A percentile compares a stretch with the other conserved stretches of the same genome.
Evolutionary conservation across 1,284 basidiomycete genomes (phyloP).

Genomic region (Rhodotorula sp.): DNA sequence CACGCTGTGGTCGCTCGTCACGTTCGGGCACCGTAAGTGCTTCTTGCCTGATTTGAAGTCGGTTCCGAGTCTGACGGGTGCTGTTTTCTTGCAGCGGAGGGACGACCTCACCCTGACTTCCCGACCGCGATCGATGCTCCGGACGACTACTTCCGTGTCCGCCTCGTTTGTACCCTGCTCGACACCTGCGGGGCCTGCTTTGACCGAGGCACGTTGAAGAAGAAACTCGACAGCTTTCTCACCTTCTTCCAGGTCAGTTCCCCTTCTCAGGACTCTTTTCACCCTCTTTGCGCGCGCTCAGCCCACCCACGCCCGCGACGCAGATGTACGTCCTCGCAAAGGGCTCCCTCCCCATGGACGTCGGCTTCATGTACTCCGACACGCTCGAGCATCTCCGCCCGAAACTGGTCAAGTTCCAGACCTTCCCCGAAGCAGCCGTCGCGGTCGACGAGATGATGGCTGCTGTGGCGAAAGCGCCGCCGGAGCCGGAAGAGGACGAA

Average conservation of each 20-base stretch:
- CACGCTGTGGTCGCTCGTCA: slow-evolving; percentile 89
- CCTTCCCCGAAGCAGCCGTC: slow-evolving; percentile 75
- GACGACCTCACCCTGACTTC: slow-evolving; percentile 79
- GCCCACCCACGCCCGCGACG: slow-evolving; percentile 22
- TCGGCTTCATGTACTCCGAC: slow-evolving; percentile 94
- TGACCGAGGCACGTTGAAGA: slow-evolving; percentile 83
- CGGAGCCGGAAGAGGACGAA: slow-evolving; percentile 33
- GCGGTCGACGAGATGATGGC: slow-evolving; percentile 88
- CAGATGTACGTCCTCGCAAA: slow-evolving; percentile 89
- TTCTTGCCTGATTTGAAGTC: no score
- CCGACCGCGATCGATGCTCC: slow-evolving; percentile 78
- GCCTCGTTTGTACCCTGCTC: slow-evolving; percentile 85
- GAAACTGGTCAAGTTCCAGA: slow-evolving; percentile 66
- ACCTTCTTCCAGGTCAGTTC: slow-evolving; percentile 80
- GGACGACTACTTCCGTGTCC: slow-evolving; percentile 92
- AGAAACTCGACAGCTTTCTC: slow-evolving; percentile 88
- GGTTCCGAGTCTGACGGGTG: background rate
- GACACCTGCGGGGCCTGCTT: slow-evolving; percentile 99
- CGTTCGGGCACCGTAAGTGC: slow-evolving; percentile 92
- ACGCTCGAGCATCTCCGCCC: slow-evolving; percentile 88
- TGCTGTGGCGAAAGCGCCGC: slow-evolving; percentile 50
- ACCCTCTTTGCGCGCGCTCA: background rate
- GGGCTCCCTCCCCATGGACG: slow-evolving; percentile 84
- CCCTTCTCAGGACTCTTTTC: accelerated
- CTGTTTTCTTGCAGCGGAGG: slow-evolving; percentile 63